Conservation (phyloP, 805 yeast species). For the Starmerella bacillaris region DNA sequence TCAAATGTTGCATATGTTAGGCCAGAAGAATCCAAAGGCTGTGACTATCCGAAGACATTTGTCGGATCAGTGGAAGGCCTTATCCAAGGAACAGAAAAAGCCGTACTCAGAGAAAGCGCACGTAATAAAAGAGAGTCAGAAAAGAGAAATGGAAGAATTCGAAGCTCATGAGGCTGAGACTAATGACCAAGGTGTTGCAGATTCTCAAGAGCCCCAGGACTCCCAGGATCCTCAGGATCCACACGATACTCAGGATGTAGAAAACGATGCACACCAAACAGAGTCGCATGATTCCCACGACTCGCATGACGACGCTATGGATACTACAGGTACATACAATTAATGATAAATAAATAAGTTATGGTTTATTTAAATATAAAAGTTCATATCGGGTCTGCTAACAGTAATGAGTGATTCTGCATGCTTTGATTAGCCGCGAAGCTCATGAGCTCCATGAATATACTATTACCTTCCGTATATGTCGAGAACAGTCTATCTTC, state of each 20-base stretch:
- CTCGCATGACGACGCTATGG: no score
- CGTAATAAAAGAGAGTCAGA: slow-evolving; percentile 6
- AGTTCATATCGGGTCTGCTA: no score
- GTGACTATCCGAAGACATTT: slow-evolving; percentile 14
- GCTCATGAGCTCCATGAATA: slow-evolving; percentile 24
- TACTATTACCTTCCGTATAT: slow-evolving; percentile 13
- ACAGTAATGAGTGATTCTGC: no score
- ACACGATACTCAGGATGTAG: no score
- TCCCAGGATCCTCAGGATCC: no score
- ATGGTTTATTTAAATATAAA: no score
- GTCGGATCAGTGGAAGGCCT: slow-evolving; percentile 52
- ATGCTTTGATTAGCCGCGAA: no score
- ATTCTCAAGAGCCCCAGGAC: no score
- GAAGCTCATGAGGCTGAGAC: slow-evolving; percentile 3
- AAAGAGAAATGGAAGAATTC: slow-evolving; percentile 6
- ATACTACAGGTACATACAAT: no score
- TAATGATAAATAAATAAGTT: no score
- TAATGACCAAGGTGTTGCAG: slow-evolving; percentile 9
- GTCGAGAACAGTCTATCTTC: slow-evolving; percentile 26
- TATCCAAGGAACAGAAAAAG: slow-evolving; percentile 29
- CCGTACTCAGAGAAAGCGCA: slow-evolving; percentile 14
- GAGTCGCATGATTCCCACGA: no score
- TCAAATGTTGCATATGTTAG: slow-evolving; percentile 30
- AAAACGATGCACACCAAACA: no score
- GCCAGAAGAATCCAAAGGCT: slow-evolving; percentile 4